Evolutionary conservation across 163 green algal species (phyloP), one percentile per base, ranked within the genome.

Genomic region (Chlamydomonas reinhardtii): DNA sequence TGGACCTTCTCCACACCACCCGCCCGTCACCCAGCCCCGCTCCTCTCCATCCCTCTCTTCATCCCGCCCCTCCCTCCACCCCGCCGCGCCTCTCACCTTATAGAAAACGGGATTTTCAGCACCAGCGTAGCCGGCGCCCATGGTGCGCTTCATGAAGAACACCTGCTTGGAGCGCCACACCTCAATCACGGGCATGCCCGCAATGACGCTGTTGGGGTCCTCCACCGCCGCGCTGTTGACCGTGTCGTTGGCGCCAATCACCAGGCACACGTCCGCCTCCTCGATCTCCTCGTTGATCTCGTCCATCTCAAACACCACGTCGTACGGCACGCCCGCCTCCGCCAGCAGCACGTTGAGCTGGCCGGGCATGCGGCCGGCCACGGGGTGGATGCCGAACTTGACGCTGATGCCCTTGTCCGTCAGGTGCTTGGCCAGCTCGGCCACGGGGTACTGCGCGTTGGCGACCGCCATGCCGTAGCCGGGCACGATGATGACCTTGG

Each of bases 331-430:
- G 24, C 94, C 94, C 27, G 97, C 97, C 92, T 99, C 97, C 0
- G 97, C 97, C 64, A 99, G 94, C 90, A 99, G 96, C 87, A 99
- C 97, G 91, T 99, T 99, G 56, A 99, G 93, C 91, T 99, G 97
- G 17, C 96, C 96, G 9, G 96, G 96, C 95, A 99, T 97, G 84
- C 96, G 93, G 3, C 96, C 96, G 3, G 96, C 96, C 39, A 99
- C 96, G 2, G 96, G 96, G 89, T 98, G 96, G 73, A 98, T 96
- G 73, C 90, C 96, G 89, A 97, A 97, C 73, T 92, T 91, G 74
- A 96, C 93, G 65, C 93, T 64, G 65, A 96, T 82, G 82, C 90
- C 94, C 86, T 96, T 95, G 24, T 64, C 81, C 56, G 84, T 72
- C 34, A 94, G 89, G 65, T 81, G 73, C 69, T 93, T 92, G 62